phyloP scores from a whole-genome alignment of 495 filamentous ascomycete species.

The Podospora pseudoanserina region DNA sequence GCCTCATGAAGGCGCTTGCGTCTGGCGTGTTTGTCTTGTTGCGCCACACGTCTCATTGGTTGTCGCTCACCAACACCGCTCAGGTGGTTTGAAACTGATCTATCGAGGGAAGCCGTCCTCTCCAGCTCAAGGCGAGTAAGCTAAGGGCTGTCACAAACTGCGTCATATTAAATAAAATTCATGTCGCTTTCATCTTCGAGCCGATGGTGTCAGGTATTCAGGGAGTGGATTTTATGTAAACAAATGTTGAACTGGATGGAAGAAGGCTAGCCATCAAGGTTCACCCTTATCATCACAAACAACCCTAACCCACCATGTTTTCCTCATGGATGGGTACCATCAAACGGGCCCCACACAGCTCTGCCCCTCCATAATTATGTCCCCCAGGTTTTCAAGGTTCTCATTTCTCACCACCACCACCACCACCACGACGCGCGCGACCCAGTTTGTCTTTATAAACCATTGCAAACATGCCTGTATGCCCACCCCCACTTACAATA shows the following conservation, averaged over 20 bases:
- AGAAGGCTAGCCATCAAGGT: background rate
- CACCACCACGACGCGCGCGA: background rate
- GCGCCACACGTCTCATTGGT: background rate
- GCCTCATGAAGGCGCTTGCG: background rate
- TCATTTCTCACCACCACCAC: background rate
- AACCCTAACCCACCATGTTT: background rate
- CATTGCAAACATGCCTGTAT: constrained; percentile 10
- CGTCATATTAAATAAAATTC: too few species aligned
- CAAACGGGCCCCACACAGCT: background rate
- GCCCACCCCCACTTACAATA: background rate
- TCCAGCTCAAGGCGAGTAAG: too few species aligned
- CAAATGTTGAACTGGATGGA: too few species aligned
- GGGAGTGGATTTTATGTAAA: too few species aligned
- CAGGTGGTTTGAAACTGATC: background rate
- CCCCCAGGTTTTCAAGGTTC: constrained; percentile 1
- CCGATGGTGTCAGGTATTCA: too few species aligned
- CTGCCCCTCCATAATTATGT: constrained; percentile 1
- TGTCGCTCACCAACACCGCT: background rate
- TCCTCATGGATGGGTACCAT: background rate
- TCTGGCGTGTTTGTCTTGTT: background rate
- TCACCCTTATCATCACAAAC: background rate
- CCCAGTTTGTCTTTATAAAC: background rate
- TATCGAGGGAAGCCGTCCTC: background rate
- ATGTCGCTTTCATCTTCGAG: too few species aligned
- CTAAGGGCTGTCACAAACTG: too few species aligned